Evolutionary conservation across 352 stramenopile genomes (phyloP).

Genomic region (Phytophthora vignae): DNA sequence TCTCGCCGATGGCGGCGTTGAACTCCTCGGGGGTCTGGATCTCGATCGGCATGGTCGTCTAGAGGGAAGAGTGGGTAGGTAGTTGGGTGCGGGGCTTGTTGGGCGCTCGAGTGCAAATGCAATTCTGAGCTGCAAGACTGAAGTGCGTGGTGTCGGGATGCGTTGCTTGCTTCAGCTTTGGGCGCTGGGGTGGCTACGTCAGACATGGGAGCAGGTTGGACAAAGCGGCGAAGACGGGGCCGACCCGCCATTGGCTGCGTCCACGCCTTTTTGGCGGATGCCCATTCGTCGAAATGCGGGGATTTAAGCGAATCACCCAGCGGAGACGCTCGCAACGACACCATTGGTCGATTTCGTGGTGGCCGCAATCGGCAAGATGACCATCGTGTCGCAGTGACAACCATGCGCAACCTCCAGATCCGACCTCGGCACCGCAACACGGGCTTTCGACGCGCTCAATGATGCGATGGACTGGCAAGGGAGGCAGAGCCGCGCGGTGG

Average conservation of each 20-base stretch:
- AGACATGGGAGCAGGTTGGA: constrained; percentile 39
- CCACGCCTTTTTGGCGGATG: not conserved
- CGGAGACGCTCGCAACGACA: not conserved
- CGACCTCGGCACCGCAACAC: not conserved
- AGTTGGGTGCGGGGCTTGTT: not conserved
- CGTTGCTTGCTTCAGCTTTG: constrained; percentile 18
- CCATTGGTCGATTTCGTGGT: not conserved
- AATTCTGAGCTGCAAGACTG: constrained; percentile 15
- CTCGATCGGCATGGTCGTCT: constrained; percentile 39
- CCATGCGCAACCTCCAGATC: not conserved
- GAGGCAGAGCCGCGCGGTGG: no score
- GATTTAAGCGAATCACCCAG: constrained; percentile 2
- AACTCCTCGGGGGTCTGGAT: constrained; percentile 64
- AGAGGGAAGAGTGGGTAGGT: not conserved
- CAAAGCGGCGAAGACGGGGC: constrained; percentile 2
- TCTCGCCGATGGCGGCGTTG: constrained; percentile 49
- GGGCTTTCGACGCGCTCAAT: no score
- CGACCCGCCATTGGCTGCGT: constrained; percentile 19
- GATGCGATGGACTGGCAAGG: no score
- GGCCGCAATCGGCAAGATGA: constrained; percentile 10
- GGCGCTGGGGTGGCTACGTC: constrained; percentile 17
- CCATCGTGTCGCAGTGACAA: constrained; percentile 1
- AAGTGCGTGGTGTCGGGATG: constrained; percentile 19
- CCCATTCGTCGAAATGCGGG: constrained; percentile 1
- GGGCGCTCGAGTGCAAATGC: constrained; percentile 20